Evolutionary conservation across 176 grass and related monocot species (phyloP).

Genomic region (Carex pumila): DNA sequence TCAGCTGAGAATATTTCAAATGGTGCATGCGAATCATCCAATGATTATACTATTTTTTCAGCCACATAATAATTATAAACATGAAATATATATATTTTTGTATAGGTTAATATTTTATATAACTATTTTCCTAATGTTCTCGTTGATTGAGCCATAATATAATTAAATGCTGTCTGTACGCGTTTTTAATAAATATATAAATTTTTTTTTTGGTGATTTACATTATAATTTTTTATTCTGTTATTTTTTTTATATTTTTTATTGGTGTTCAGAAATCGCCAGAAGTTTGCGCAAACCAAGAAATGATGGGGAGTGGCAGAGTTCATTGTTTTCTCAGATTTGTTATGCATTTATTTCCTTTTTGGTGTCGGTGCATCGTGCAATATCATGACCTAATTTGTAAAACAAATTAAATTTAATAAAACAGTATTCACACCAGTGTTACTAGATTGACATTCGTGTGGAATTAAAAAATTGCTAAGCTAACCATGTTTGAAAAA

Average conservation of each 20-base stretch:
- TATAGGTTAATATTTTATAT: neutral
- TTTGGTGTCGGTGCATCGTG: neutral
- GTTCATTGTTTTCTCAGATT: neutral
- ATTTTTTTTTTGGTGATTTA: neutral
- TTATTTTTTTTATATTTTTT: neutral
- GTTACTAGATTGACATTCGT: no score
- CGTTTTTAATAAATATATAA: neutral
- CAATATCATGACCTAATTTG: conserved; percentile 2
- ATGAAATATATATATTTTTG: neutral
- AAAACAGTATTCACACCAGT: neutral
- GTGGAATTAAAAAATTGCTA: no score
- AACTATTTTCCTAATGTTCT: neutral
- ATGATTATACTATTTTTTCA: neutral
- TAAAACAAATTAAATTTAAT: neutral
- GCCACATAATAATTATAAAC: neutral
- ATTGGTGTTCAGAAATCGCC: neutral
- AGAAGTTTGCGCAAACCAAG: neutral
- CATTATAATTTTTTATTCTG: neutral
- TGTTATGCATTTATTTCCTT: neutral
- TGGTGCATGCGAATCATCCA: conserved; percentile 11
- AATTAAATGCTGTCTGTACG: neutral
- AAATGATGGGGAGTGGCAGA: neutral
- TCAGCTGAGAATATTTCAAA: neutral
- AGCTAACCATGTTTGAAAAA: no score
- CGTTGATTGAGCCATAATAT: neutral